Evolutionary conservation across 139 green algal species (phyloP), one percentile per base, ranked within the genome.

Genomic region (Micromonas commoda): DNA sequence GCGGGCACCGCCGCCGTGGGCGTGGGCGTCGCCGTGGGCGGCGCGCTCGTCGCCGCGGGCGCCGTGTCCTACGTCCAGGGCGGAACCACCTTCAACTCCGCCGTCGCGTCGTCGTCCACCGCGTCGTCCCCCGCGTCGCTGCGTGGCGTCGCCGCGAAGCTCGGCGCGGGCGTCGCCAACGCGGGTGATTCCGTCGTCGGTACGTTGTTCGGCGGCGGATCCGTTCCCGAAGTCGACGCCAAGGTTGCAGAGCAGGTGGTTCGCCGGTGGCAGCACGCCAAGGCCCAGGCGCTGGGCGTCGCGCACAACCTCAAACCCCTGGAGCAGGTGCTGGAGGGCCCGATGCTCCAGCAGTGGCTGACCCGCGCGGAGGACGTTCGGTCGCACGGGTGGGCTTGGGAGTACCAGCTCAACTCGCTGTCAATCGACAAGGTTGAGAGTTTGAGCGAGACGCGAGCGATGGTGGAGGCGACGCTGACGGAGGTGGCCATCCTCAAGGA

Each of bases 341-440:
- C 77, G 35, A 81, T 81, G 77, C 28, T 77, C 35, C 26, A 57
- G 31, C 77, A 81, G n/a, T 81, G 77, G 77, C 29, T 26, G 31
- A 45, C 53, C 35, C 66, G 77, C 33, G 77, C 77, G 20, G 65
- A 71, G 54, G 64, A 81, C 53, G 77, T 81, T 19, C 21, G 21
- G 16, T 37, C 64, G 29, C 64, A 77, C 53, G 67, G 67, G 3
- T 81, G 77, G 77, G 28, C n/a, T 0, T 81, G 77, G 77, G 77
- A 81, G 53, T 81, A 81, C 53, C 26, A 69, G n/a, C 35, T 81
- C 2, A 66, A 74, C 3, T 21, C 24, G 23, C 53, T 81, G n/a
- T 38, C 16, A 1, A 70, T 81, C 20, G 77, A 81, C 29, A 38
- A 67, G 3, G 35, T 76, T 35, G 31, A 77, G 35, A 63, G 61